These are phyloP conservation scores for Canavalia ensiformis DNA, from an alignment of 306 rosid species.

Conservation along the genomic window DNA sequence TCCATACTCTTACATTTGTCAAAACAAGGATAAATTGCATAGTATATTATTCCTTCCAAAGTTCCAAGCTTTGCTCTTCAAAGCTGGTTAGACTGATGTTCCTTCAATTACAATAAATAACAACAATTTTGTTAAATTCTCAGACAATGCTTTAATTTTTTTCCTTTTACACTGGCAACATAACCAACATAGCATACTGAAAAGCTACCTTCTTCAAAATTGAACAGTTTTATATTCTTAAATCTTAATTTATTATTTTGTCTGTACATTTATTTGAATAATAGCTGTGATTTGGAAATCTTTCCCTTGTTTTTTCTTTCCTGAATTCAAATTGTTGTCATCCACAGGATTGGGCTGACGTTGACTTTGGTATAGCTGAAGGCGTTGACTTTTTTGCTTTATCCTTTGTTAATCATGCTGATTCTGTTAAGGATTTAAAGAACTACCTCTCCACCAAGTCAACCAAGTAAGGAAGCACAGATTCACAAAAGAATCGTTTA, in stretches of 20 bases:
- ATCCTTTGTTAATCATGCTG: conserved; percentile 80
- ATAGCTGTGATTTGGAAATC: conserved; percentile 1
- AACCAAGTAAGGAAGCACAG: conserved; percentile 64
- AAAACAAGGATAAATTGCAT: neutral
- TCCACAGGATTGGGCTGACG: conserved; percentile 88
- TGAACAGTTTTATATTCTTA: neutral
- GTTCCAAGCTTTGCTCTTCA: neutral
- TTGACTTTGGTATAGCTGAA: conserved; percentile 81
- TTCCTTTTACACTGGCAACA: neutral
- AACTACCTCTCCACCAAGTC: conserved; percentile 73
- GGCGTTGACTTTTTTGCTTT: conserved; percentile 81
- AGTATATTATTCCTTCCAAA: neutral
- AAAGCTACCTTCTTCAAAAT: conserved; percentile 1
- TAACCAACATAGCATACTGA: neutral
- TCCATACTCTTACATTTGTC: neutral
- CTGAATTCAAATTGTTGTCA: conserved; percentile 1
- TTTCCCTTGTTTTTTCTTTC: conserved; percentile 10
- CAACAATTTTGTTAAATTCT: neutral
- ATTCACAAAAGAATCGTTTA: conserved; percentile 15
- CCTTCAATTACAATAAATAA: neutral
- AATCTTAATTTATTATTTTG: neutral
- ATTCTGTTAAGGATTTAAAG: conserved; percentile 70
- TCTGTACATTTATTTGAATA: conserved; percentile 10
- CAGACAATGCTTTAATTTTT: neutral
- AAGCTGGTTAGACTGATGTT: conserved; percentile 13